These are phyloP conservation scores for Colletotrichum nymphaeae DNA, from an alignment of 2,329 filamentous ascomycete species.

Conservation along the genomic window DNA sequence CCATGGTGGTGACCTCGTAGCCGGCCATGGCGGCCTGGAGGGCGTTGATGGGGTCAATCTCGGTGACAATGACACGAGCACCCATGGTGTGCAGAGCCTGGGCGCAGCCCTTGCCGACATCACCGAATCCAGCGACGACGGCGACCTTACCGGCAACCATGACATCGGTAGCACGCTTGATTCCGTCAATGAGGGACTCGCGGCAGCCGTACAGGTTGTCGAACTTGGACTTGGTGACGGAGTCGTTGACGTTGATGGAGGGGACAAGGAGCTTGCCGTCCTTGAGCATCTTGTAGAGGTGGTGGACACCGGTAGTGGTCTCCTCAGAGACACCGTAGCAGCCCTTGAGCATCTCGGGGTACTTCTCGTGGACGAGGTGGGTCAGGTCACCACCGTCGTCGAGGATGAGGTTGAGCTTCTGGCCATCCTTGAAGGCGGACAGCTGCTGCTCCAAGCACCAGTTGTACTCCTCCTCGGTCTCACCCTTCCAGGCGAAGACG, in stretches of 20 bases:
- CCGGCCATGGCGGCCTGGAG: conserved; percentile 98
- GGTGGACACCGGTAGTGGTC: conserved; percentile 99
- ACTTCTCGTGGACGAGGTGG: conserved; percentile 95
- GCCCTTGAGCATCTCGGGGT: conserved; percentile 97
- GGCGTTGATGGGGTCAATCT: conserved; percentile 99
- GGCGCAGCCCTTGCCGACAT: conserved; percentile 99
- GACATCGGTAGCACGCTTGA: conserved; percentile 99
- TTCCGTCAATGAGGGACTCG: conserved; percentile 98
- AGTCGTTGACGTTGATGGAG: conserved; percentile 99
- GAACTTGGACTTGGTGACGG: conserved; percentile 99
- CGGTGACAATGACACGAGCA: conserved; percentile 94
- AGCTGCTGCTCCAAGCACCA: conserved; percentile 99
- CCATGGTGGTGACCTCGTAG: conserved; percentile 98
- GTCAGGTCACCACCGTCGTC: conserved; percentile 99
- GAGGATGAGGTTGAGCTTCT: conserved; percentile 98
- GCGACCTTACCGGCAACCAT: conserved; percentile 99
- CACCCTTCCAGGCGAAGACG: conserved; percentile 83
- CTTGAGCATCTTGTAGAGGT: conserved; percentile 99
- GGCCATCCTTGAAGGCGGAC: conserved; percentile 92
- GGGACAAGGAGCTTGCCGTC: conserved; percentile 89
- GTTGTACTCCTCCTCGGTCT: conserved; percentile 99
- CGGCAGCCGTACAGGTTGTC: conserved; percentile 99
- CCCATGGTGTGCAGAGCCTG: conserved; percentile 97
- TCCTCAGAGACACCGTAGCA: conserved; percentile 99
- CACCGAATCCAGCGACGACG: conserved; percentile 97